phyloP scores from a whole-genome alignment of 1,284 basidiomycete genomes.

The Apiotrichum gamsii region DNA sequence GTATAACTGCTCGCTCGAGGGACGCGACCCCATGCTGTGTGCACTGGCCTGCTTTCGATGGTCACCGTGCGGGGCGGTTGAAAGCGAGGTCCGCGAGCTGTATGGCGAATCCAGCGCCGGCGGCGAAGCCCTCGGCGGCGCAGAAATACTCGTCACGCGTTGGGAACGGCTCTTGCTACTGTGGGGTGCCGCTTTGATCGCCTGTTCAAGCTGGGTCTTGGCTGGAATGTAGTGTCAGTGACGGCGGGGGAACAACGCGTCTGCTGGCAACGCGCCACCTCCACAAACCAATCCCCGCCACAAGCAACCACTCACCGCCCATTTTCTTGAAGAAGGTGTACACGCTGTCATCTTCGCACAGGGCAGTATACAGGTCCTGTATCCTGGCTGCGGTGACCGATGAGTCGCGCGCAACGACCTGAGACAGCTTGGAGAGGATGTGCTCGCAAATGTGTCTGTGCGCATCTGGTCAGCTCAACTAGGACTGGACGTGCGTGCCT shows the following conservation, averaged over 20 bases:
- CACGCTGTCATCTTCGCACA: constrained; percentile 79
- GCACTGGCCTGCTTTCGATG: not conserved
- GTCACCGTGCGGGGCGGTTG: not conserved
- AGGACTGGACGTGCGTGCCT: constrained; percentile 2
- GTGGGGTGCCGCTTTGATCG: not conserved
- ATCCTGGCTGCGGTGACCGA: constrained; percentile 60
- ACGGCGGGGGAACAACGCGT: no score
- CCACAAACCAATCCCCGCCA: no score
- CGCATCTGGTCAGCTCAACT: no score
- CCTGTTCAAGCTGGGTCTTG: not conserved
- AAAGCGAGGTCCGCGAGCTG: constrained; percentile 17
- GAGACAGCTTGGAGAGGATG: constrained; percentile 68
- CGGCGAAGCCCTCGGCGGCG: constrained; percentile 4
- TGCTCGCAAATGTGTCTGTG: constrained; percentile 58
- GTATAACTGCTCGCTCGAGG: constrained; percentile 11
- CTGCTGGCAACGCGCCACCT: no score
- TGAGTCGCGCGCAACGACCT: constrained; percentile 76
- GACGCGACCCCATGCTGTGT: not conserved
- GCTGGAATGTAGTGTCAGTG: no score
- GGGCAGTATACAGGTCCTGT: constrained; percentile 73
- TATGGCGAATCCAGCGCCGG: constrained; percentile 15
- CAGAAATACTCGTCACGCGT: constrained; percentile 2
- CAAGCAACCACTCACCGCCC: constrained; percentile 69
- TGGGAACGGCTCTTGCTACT: not conserved
- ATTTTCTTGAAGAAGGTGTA: constrained; percentile 78